Base-by-base conservation (phyloP, 1,284 basidiomycete species). In the Veloboletus limbatus region DNA sequence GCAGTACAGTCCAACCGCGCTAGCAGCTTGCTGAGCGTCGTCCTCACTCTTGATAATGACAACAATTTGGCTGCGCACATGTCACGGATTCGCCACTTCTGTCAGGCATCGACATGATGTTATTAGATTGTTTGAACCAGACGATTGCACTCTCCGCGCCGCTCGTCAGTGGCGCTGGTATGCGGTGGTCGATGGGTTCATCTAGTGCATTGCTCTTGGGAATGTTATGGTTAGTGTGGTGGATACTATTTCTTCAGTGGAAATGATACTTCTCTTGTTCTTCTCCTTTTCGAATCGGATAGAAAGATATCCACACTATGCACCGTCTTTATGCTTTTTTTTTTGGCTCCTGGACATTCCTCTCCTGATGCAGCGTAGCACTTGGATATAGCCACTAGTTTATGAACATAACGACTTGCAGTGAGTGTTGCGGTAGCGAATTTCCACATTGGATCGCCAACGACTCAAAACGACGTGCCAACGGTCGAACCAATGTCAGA, bases 31-130 rank as follows among this genome's bases (percentile, higher is more conserved):
- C n/a, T n/a, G n/a, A n/a, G n/a, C 40, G 54, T 66, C 30, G 66
- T 60, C 13, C 62, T 73, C 16, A 60, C 61, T 1, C 58, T 78
- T 2, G 67, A 74, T 41, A 73, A 73, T n/a, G 78, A 76, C 49
- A 74, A 75, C 47, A 69, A 74, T 46, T 69, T 72, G 0, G 55
- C 66, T 38, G 56, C 58, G 2, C 39, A 62, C 7, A 66, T 46
- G 56, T 59, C 1, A 48, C 68, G 2, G 60, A 64, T 40, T 42
- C 49, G 2, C 60, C 70, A 1, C 58, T 77, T 8, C 73, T 69
- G 6, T 59, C 58, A 11, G 67, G 63, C 30, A 54, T 73, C 27
- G 70, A 78, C 48, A 59, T 47, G 27, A 62, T 59, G 3, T 50
- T 76, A 37, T 55, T 78, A 37, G 47, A 63, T 24, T 75, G 74